Percentiles rank a stretch among this genome's conserved stretches.
These are phyloP conservation scores for Middelhovenomyces tepae DNA, from an alignment of 805 yeast genomes.

Conservation along the genomic window DNA sequence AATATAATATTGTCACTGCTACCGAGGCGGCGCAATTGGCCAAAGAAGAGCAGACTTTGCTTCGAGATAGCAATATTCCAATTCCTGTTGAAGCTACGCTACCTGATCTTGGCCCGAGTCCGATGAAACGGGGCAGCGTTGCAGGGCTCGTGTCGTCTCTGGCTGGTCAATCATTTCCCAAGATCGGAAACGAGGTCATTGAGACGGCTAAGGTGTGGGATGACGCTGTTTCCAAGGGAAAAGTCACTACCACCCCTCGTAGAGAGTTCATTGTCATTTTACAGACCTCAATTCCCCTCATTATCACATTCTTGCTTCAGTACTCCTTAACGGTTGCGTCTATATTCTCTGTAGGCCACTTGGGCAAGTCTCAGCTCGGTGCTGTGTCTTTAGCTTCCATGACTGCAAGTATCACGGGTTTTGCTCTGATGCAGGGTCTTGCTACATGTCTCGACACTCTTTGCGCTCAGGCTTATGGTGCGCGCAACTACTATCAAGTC, in stretches of 20 bases:
- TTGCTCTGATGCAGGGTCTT: slow-evolving; percentile 73
- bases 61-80: slow-evolving; percentile 18
- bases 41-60: slow-evolving; percentile 24
- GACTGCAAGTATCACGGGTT: slow-evolving; percentile 70
- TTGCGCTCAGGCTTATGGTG: slow-evolving; percentile 81
- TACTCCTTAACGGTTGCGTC: slow-evolving; percentile 69
- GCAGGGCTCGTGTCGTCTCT: no score
- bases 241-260: slow-evolving; percentile 18
- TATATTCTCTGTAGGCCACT: slow-evolving; percentile 72
- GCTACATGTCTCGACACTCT: slow-evolving; percentile 76
- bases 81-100: no score
- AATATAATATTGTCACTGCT: slow-evolving; percentile 23
- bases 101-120: no score
- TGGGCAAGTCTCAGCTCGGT: slow-evolving; percentile 71
- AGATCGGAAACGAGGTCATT: slow-evolving; percentile 12
- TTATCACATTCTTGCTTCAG: slow-evolving; percentile 62
- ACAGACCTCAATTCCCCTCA: slow-evolving; percentile 41
- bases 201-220: slow-evolving; percentile 24
- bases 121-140: no score
- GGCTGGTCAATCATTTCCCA: no score
- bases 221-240: slow-evolving; percentile 23
- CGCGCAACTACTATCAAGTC: slow-evolving; percentile 58
- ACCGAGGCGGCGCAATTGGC: slow-evolving; percentile 22
- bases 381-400: slow-evolving; percentile 78
- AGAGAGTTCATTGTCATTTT: slow-evolving; percentile 24